Base-by-base conservation (phyloP, 108 stramenopile genomes). In the Halocafeteria seosinensis region DNA sequence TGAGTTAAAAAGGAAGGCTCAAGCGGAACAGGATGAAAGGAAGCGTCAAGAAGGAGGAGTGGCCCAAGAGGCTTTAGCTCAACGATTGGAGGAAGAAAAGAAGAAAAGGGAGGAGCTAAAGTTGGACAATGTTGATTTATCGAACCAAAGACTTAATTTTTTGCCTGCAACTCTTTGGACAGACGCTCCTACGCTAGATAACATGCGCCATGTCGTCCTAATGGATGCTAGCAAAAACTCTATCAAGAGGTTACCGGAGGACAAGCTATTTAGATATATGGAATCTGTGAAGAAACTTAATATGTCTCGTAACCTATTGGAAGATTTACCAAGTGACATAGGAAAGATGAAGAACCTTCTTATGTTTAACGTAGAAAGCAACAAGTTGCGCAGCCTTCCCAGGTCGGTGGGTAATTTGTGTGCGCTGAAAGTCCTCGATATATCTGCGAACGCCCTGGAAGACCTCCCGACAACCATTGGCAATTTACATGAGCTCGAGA, bases 281-380 rank as follows among this genome's bases (percentile, higher is more conserved):
- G 0, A 27, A 3, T 59, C 64, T 5, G 35, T 65, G 9, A 34
- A 33, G 3, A 9, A 32, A 4, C 64, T 65, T 0, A 57, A 65
- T 59, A 57, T 65, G 55, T 65, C 64, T 0, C 52, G 64, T n/a
- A 65, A 65, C 24, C 51, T 51, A 12, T 9, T 65, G 0, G 55
- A 34, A 8, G 55, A 57, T 13, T 9, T 65, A 13, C 64, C 64
- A 3, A 4, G 29, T 34, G 64, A 65, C 9, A 9, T 65, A 3
- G 50, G 50, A 9, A 4, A 9, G 9, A 13, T 51, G 3, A 23
- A 51, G 5, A n/a, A 24, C 25, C 64, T 65, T 1, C 64, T 53
- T 30, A 24, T 53, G 28, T 26, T 65, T 0, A 13, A 53, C 11
- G 51, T 53, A 8, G 24, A 51, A 8, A 1, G 28, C n/a, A 65